Conservation (phyloP, 352 stramenopile genomes). For the Phytophthora hibernalis region DNA sequence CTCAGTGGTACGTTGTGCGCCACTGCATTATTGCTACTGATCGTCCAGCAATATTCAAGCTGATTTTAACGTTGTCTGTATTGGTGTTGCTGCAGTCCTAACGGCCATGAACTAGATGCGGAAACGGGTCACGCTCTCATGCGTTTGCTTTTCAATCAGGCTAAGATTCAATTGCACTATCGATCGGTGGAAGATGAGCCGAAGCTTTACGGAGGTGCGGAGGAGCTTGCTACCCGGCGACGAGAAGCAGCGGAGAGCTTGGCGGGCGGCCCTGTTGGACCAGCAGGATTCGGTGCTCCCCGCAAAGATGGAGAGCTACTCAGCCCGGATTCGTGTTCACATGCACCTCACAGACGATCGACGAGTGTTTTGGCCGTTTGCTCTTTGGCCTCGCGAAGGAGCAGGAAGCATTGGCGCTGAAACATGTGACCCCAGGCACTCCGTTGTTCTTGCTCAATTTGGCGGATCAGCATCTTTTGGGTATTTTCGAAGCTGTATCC, state of each 20-base stretch:
- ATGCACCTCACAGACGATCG: conserved; percentile 84
- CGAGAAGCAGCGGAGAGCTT: conserved; percentile 81
- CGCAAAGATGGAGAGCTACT: conserved; percentile 51
- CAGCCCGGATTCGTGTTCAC: conserved; percentile 83
- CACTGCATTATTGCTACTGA: not conserved
- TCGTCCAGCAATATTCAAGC: no score
- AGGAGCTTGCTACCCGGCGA: conserved; percentile 75
- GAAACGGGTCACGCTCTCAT: conserved; percentile 78
- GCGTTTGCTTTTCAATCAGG: conserved; percentile 82
- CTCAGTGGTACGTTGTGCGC: conserved; percentile 68
- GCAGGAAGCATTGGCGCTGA: conserved; percentile 67
- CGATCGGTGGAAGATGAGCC: conserved; percentile 86
- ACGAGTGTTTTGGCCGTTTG: conserved; percentile 90
- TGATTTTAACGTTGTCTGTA: conserved; percentile 10
- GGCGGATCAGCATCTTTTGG: conserved; percentile 84
- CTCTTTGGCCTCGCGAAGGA: conserved; percentile 80
- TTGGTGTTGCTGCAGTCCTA: conserved; percentile 47
- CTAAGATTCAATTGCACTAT: conserved; percentile 85
- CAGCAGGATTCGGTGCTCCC: conserved; percentile 40
- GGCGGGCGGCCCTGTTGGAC: conserved; percentile 34
- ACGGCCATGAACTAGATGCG: conserved; percentile 70
- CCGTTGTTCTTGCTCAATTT: conserved; percentile 90
- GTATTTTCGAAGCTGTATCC: conserved; percentile 86
- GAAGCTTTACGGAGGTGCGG: conserved; percentile 70
- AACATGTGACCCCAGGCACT: conserved; percentile 76